Conservation (phyloP, 306 rosid genomes). For the Pachyrhizus erosus region DNA sequence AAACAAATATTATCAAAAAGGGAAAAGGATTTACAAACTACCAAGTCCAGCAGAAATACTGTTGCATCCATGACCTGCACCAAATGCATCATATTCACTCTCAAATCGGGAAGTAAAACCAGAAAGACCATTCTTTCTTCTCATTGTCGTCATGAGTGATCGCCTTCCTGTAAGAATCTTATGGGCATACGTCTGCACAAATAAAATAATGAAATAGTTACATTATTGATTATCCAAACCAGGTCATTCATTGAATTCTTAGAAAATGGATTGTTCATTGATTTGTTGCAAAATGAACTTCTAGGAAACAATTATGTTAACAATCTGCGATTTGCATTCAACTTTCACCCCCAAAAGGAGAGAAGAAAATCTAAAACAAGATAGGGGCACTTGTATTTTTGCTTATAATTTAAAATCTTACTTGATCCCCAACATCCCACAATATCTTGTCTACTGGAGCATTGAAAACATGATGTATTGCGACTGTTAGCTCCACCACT, state of each 20-base stretch:
- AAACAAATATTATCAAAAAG: neutral
- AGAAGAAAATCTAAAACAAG: neutral
- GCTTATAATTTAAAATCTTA: conserved; percentile 49
- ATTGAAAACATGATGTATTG: conserved; percentile 89
- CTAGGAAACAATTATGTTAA: neutral
- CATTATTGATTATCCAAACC: neutral
- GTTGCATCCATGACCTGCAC: conserved; percentile 96
- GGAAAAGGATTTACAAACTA: conserved; percentile 48
- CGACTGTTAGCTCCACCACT: conserved; percentile 83
- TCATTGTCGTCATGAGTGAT: conserved; percentile 65
- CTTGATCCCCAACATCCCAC: conserved; percentile 96
- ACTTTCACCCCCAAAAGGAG: neutral
- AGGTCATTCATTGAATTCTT: conserved; percentile 15
- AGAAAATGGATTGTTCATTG: conserved; percentile 14
- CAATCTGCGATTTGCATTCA: conserved; percentile 8
- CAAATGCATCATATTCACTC: conserved; percentile 93
- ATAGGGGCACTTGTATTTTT: neutral
- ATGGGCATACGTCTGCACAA: conserved; percentile 81
- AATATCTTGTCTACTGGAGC: conserved; percentile 87
- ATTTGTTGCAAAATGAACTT: conserved; percentile 31
- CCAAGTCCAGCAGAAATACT: conserved; percentile 98
- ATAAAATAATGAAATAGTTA: conserved; percentile 28
- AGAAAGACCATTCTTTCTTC: conserved; percentile 76
- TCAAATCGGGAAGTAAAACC: conserved; percentile 70
- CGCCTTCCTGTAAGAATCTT: conserved; percentile 95